phyloP scores from a whole-genome alignment of 2,329 filamentous ascomycete genomes.

The Apiospora kogelbergensis region DNA sequence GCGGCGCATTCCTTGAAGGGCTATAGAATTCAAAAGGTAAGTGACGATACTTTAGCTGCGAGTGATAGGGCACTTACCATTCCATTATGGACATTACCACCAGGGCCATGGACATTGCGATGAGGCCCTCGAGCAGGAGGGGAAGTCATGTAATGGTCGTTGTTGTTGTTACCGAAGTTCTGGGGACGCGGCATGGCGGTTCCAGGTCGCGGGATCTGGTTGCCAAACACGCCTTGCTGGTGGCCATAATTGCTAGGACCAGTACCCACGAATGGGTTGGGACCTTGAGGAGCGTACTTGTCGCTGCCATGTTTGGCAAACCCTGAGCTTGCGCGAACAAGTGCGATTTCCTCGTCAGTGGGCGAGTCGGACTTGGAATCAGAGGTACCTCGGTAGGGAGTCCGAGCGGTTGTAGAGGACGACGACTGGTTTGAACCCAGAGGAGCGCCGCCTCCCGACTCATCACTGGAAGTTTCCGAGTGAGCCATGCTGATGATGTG shows the following conservation, averaged over 20 bases:
- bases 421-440: slow-evolving; percentile 17
- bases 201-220: background rate
- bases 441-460: slow-evolving; percentile 21
- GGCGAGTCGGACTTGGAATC: slow-evolving; percentile 13
- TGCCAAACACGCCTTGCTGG: background rate
- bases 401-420: background rate
- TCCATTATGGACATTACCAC: slow-evolving; percentile 11
- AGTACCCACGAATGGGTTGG: background rate
- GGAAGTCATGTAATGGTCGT: background rate
- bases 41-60: background rate
- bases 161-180: background rate
- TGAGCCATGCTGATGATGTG: slow-evolving; percentile 12
- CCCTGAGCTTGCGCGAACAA: slow-evolving; percentile 19
- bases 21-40: slow-evolving; percentile 8
- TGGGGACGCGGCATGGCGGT: slow-evolving; percentile 9
- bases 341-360: slow-evolving; percentile 22
- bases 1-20: slow-evolving; percentile 12
- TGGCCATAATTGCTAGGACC: background rate
- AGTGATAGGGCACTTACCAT: background rate
- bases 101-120: slow-evolving; percentile 14
- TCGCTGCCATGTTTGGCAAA: slow-evolving; percentile 10
- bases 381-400: too few relatives aligned
- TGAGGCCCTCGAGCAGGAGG: background rate
- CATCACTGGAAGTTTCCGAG: slow-evolving; percentile 17
- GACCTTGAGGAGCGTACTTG: background rate